These are phyloP conservation scores for Panaeolus papilionaceus DNA, from an alignment of 768 basidiomycete species.

Conservation along the genomic window DNA sequence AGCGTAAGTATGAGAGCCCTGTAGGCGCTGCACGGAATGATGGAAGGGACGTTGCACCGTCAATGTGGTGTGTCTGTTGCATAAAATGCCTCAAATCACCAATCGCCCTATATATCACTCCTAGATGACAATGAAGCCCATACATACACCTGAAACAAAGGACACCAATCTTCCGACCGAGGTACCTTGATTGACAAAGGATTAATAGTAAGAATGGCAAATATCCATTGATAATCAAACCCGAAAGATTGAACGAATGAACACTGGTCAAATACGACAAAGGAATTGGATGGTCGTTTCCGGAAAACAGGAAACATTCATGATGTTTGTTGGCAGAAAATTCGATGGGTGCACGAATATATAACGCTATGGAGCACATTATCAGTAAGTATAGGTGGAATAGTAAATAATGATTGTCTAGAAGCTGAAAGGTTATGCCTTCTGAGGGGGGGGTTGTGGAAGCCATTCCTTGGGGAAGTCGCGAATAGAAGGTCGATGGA, in stretches of 20 bases:
- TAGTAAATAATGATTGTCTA: conserved; percentile 12
- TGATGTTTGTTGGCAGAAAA: neutral
- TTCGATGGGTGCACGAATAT: neutral
- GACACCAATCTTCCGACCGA: neutral
- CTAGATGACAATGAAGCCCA: conserved; percentile 11
- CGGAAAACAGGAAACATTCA: neutral
- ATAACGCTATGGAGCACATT: conserved; percentile 8
- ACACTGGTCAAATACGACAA: neutral
- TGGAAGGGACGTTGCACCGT: neutral
- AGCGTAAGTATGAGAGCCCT: neutral
- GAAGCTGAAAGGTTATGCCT: conserved; percentile 15
- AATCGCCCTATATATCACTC: neutral
- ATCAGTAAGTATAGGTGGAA: conserved; percentile 9
- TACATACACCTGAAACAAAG: conserved; percentile 7
- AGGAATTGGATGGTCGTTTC: neutral
- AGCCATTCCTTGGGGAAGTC: conserved; percentile 93
- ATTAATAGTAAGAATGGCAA: neutral
- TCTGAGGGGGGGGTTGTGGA: conserved; percentile 36
- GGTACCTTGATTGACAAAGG: conserved; percentile 3
- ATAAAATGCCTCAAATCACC: neutral
- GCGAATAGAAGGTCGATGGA: conserved; percentile 65
- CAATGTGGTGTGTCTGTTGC: neutral
- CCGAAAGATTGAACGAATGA: neutral
- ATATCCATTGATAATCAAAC: neutral
- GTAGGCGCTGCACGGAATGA: neutral